Evolutionary conservation across 257 asterid genomes (phyloP).

Genomic region (Scutellaria baicalensis): DNA sequence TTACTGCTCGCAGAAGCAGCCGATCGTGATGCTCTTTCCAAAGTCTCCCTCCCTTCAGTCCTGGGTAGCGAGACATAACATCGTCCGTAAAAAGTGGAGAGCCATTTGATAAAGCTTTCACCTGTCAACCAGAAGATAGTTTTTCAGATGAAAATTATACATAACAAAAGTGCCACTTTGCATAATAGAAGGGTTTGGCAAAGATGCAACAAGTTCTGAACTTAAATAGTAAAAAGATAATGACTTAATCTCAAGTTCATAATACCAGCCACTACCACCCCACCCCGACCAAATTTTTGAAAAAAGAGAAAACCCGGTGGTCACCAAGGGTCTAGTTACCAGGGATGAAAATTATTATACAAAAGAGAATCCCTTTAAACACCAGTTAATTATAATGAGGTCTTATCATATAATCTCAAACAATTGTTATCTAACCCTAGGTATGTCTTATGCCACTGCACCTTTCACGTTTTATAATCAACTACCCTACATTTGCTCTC

Average conservation of each 20-base stretch:
- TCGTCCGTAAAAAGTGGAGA: constrained; percentile 60
- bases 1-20: constrained; percentile 69
- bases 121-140: constrained; percentile 41
- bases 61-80: constrained; percentile 65
- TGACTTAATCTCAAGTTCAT: neutral
- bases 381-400: neutral
- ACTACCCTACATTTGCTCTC: neutral
- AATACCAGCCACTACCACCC: neutral
- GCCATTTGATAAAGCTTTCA: constrained; percentile 42
- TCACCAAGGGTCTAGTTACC: neutral
- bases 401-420: neutral
- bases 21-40: constrained; percentile 89
- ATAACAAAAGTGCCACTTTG: neutral
- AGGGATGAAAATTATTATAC: neutral
- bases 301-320: neutral
- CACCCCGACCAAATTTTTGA: neutral
- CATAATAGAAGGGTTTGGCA: constrained; percentile 1
- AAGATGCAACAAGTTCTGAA: neutral
- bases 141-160: constrained; percentile 14
- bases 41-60: constrained; percentile 69
- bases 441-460: neutral
- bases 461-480: neutral
- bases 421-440: constrained; percentile 1
- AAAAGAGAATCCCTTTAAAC: neutral
- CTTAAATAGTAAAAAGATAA: neutral